Conservation (phyloP, 1,139 yeast species). For the Candida tropicalis region DNA sequence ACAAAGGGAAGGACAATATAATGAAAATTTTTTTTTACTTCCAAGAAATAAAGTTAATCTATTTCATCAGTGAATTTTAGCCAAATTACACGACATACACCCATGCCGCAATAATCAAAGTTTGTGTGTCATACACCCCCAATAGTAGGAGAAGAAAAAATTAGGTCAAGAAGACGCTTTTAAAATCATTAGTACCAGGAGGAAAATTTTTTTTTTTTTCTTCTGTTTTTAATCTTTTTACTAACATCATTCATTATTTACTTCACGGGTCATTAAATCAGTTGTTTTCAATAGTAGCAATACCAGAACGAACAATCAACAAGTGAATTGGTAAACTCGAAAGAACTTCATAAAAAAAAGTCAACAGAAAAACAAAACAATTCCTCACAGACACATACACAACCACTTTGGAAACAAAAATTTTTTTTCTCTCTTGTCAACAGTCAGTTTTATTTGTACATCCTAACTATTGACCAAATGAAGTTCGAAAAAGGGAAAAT, state of each 20-base stretch:
- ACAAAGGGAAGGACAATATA: background rate
- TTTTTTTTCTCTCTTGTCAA: background rate
- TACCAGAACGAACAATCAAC: background rate
- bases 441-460: background rate
- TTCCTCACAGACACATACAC: background rate
- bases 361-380: background rate
- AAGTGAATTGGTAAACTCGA: background rate
- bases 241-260: background rate
- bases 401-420: background rate
- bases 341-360: background rate
- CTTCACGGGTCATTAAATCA: background rate
- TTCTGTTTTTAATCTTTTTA: background rate
- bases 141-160: background rate
- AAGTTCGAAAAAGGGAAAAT: slow-evolving; percentile 37
- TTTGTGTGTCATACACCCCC: slow-evolving; percentile 4
- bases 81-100: slow-evolving; percentile 10
- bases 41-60: slow-evolving; percentile 22
- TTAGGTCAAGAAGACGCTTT: slow-evolving; percentile 1
- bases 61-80: slow-evolving; percentile 26
- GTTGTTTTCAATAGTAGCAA: background rate
- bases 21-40: background rate
- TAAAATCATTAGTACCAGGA: background rate
- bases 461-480: slow-evolving; percentile 9
- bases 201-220: slow-evolving; percentile 1
- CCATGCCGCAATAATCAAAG: slow-evolving; percentile 9